These are phyloP conservation scores for Powellomyces hirtus DNA, from an alignment of 192 early-diverging fungal genomes.

Conservation along the genomic window DNA sequence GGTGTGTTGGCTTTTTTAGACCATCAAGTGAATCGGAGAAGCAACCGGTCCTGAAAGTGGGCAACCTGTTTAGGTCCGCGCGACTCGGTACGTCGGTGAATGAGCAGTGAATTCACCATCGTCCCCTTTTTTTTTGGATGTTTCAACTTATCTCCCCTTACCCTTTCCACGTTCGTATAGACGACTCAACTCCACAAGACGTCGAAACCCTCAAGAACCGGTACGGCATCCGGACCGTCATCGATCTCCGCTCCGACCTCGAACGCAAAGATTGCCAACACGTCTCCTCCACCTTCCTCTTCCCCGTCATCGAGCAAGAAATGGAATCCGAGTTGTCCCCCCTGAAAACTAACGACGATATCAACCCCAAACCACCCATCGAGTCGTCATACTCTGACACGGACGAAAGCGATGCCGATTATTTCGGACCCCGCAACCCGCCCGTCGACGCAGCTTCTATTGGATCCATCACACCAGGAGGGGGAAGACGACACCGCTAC, in stretches of 20 bases:
- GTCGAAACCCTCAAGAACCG: constrained; percentile 25
- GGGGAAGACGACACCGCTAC: constrained; percentile 8
- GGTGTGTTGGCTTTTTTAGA: background rate
- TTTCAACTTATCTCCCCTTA: background rate
- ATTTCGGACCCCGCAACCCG: background rate
- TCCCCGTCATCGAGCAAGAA: constrained; percentile 31
- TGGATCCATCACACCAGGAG: constrained; percentile 1
- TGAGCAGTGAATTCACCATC: too few relatives aligned
- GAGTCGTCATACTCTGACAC: background rate
- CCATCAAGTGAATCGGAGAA: too few relatives aligned
- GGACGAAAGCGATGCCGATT: background rate
- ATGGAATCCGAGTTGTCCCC: background rate
- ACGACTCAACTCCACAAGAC: constrained; percentile 34
- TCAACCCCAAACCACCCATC: too few relatives aligned
- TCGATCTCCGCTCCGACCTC: constrained; percentile 42
- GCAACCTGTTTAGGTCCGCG: constrained; percentile 40
- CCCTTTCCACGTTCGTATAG: background rate
- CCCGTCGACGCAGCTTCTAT: background rate
- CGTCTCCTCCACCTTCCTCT: constrained; percentile 32
- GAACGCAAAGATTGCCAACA: constrained; percentile 26
- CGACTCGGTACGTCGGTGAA: constrained; percentile 20
- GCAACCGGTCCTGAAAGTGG: constrained; percentile 34
- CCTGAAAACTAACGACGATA: too few relatives aligned
- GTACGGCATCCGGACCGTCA: constrained; percentile 38
- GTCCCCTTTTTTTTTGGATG: background rate